Percentiles rank a stretch among this genome's conserved stretches.
Conservation (phyloP, 805 yeast species). For the Alloascoidea hylecoeti region DNA sequence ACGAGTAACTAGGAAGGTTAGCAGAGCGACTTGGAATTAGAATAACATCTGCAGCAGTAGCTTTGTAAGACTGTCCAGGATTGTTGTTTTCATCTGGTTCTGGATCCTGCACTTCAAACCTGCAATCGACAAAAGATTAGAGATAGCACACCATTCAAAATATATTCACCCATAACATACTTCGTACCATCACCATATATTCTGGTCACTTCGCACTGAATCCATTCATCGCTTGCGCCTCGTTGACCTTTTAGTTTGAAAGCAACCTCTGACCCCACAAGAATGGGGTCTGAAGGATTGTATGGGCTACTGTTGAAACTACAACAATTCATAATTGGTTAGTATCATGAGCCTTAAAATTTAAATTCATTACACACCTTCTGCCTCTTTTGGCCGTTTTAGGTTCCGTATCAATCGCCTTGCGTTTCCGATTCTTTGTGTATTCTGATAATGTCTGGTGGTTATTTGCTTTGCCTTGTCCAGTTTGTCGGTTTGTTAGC, state of each 20-base stretch:
- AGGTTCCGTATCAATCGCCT: background rate
- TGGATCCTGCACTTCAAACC: constrained; percentile 90
- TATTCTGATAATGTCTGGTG: background rate
- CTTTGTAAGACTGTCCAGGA: constrained; percentile 75
- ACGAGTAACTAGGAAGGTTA: constrained; percentile 38
- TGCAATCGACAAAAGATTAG: constrained; percentile 12
- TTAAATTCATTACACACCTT: background rate
- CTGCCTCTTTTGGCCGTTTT: constrained; percentile 1
- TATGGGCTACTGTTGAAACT: background rate
- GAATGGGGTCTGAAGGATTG: background rate
- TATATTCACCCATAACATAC: constrained; percentile 10
- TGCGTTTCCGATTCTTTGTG: constrained; percentile 1
- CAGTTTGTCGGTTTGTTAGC: background rate
- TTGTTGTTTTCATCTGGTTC: constrained; percentile 93
- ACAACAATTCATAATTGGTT: background rate
- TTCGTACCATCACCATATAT: constrained; percentile 58
- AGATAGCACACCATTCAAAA: background rate
- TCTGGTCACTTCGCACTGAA: constrained; percentile 79
- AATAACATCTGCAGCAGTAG: constrained; percentile 67
- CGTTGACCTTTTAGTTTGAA: constrained; percentile 49
- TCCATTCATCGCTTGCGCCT: constrained; percentile 82
- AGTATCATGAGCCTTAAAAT: background rate
- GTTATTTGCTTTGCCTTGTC: background rate
- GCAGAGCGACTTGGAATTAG: constrained; percentile 46
- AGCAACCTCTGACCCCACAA: constrained; percentile 72